Conservation (phyloP, 371 early-diverging fungal species). For the Apophysomyces ossiformis region DNA sequence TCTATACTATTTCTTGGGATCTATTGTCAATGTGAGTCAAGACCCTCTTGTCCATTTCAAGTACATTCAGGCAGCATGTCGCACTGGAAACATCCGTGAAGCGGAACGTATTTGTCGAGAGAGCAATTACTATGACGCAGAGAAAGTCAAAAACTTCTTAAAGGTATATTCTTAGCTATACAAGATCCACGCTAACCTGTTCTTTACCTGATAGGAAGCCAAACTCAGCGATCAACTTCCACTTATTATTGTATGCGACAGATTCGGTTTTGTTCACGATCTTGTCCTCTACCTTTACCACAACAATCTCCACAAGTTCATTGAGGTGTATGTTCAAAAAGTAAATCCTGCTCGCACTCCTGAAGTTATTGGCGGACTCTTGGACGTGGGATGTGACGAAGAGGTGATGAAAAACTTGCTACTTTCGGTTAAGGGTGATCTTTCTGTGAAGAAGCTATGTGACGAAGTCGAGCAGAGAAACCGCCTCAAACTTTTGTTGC, state of each 20-base stretch:
- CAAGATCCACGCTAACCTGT: neutral
- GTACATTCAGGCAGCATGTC: constrained; percentile 96
- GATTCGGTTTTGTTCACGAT: constrained; percentile 96
- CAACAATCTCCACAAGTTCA: constrained; percentile 90
- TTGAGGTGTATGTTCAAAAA: constrained; percentile 97
- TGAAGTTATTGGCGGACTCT: constrained; percentile 93
- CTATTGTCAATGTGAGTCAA: constrained; percentile 93
- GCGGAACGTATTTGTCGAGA: constrained; percentile 98
- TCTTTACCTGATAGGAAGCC: constrained; percentile 68
- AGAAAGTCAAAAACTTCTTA: constrained; percentile 97
- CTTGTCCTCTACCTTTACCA: constrained; percentile 94
- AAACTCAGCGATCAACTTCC: constrained; percentile 95
- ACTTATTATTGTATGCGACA: constrained; percentile 97
- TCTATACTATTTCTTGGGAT: constrained; percentile 91
- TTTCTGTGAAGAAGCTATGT: constrained; percentile 89
- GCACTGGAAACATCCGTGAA: constrained; percentile 94
- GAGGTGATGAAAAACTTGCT: constrained; percentile 87
- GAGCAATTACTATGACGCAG: constrained; percentile 93
- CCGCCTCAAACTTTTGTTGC: constrained; percentile 92
- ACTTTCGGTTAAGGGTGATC: constrained; percentile 74
- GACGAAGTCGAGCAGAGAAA: constrained; percentile 95
- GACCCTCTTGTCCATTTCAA: constrained; percentile 96
- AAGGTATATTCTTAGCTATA: constrained; percentile 52
- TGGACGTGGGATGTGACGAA: constrained; percentile 98
- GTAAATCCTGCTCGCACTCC: constrained; percentile 96